phyloP scores from a whole-genome alignment of 176 grass and related monocot genomes.

The Leersia perrieri region DNA sequence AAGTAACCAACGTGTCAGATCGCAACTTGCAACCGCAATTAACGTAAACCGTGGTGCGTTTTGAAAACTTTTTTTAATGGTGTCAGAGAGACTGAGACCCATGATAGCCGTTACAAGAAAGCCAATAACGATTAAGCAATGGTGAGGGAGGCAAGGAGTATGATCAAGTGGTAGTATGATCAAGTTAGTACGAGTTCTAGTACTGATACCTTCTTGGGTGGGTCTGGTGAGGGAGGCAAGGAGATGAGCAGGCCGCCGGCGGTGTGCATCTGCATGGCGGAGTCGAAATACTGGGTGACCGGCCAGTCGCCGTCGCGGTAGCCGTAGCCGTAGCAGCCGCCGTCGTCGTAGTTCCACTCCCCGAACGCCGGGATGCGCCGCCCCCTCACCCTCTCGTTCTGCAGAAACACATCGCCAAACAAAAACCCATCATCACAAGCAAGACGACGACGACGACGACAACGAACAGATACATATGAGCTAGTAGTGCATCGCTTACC shows the following conservation, averaged over 20 bases:
- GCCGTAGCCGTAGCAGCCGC: constrained; percentile 15
- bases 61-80: not conserved
- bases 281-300: constrained; percentile 40
- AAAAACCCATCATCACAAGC: too few species aligned
- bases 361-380: constrained; percentile 49
- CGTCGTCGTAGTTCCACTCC: constrained; percentile 45
- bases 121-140: not conserved
- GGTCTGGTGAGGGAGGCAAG: constrained; percentile 22
- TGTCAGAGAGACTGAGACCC: not conserved
- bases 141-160: too few species aligned
- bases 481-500: too few species aligned
- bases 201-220: constrained; percentile 26
- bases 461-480: too few species aligned
- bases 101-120: not conserved
- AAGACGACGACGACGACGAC: too few species aligned
- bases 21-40: not conserved
- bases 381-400: constrained; percentile 24
- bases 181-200: not conserved
- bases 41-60: not conserved
- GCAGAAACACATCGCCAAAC: too few species aligned
- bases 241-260: not conserved
- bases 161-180: not conserved
- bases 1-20: not conserved
- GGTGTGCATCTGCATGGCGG: constrained; percentile 36
- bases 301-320: constrained; percentile 35